Base-by-base conservation (phyloP, 1,139 yeast species). In the Nakaseomyces bracarensis region DNA sequence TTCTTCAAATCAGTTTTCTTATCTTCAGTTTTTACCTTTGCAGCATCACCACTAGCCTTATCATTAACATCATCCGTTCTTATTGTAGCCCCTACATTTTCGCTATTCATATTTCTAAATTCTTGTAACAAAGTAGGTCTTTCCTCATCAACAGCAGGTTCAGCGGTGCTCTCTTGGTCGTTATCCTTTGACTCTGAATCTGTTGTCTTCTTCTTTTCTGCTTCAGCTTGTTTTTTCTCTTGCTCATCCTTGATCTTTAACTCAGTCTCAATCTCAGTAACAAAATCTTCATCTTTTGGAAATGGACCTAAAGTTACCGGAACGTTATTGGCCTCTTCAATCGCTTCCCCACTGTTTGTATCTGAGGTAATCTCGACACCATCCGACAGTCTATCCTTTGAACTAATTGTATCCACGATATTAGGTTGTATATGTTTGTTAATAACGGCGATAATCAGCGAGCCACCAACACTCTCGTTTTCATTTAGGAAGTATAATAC, bases 381-480 rank as follows among this genome's bases (percentile, higher is more conserved):
- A 41, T 59, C 64, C 4, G 61, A 49, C 37, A 60, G 39, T 36
- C 49, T 52, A 19, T 57, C 60, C 40, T 54, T 58, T 6, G 63
- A 50, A 8, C 57, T 53, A 1, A 58, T 51, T 4, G 53, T 49
- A 27, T 53, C 58, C 15, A 75, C 71, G 15, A 64, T 54, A 36
- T 77, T 72, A 9, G 94, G 82, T 46, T 84, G 80, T 52, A 93
- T 71, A 59, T 86, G 79, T 64, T 87, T 91, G 65, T 91, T 91
- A 49, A 93, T 79, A 42, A 87, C 74, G 51, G 96, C 71, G 43
- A 91, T 85, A 43, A 89, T 70, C 37, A 89, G 74, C 3, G 93
- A 82, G 3, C 98, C 98, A 29, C 97, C 97, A 42, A 81, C 81
- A 7, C 85, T 83, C 63, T 87, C 97, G 57, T 86, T 85, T 58